Base-by-base conservation (phyloP, 371 early-diverging fungal genomes). In the Mortierella sp. region DNA sequence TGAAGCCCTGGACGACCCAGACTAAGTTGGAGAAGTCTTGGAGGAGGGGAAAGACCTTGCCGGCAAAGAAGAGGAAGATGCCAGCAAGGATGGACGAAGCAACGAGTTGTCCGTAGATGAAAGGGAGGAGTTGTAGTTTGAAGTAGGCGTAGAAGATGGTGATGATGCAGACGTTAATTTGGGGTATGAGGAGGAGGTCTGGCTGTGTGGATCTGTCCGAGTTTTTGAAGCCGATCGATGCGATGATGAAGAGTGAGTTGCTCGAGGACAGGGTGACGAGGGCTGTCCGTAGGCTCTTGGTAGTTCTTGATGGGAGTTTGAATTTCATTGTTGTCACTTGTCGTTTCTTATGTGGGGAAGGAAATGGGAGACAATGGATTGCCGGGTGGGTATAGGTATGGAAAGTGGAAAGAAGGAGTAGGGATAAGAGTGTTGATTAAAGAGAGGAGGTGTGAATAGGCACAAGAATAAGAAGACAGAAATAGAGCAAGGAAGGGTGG, bases 131-230 rank as follows among this genome's bases (percentile, higher is more conserved):
- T 1, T 35, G 32, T 11, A 6, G 4, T 44, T 71, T 76, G 27
- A 81, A 77, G 43, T 76, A 81, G 16, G 56, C 51, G 48, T 81
- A 81, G 5, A 76, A 74, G 41, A 74, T 54, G 38, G 77, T 56
- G 70, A n/a, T 65, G 54, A 81, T 29, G 44, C 70, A 70, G 63
- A 74, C 38, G 44, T 70, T 29, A 60, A 77, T 49, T 24, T 81
- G 81, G 4, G 81, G 81, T 54, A 81, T 68, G 27, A 81, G 32
- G 8, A 77, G 43, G 8, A 74, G 29, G n/a, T 70, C 43, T 3
- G 72, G 10, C 35, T 32, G 21, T 1, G 49, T 38, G 55, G 70
- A 46, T 24, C 44, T 10, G 27, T 7, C 21, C 10, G 71, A 41
- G 58, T 27, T 43, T 4, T 14, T 56, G 70, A 76, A 70, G 54